A percentile compares a stretch with the other conserved stretches of the same genome.
These are phyloP conservation scores for Coemansia reversa DNA, from an alignment of 192 early-diverging fungal species.

Conservation along the genomic window DNA sequence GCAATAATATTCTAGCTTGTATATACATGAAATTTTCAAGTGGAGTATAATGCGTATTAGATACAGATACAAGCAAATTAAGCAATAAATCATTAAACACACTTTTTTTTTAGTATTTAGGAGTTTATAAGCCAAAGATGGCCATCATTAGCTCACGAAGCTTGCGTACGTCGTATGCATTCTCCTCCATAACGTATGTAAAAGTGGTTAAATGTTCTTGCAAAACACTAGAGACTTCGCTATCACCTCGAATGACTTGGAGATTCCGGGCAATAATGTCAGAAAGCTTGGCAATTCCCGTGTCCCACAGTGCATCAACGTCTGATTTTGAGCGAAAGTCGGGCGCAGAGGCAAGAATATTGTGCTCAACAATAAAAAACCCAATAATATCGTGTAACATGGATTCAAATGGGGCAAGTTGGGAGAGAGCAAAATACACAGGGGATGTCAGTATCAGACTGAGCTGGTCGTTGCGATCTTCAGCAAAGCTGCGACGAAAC, in stretches of 20 bases:
- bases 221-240: slow-evolving; percentile 70
- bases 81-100: too few species aligned
- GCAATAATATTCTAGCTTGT: too few species aligned
- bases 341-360: slow-evolving; percentile 80
- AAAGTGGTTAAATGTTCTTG: slow-evolving; percentile 79
- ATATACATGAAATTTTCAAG: too few species aligned
- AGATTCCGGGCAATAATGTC: slow-evolving; percentile 76
- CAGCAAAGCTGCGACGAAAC: slow-evolving; percentile 84
- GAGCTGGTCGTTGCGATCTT: slow-evolving; percentile 87
- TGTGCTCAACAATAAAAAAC: slow-evolving; percentile 94
- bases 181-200: slow-evolving; percentile 83
- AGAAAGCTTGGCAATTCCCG: slow-evolving; percentile 77
- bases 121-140: slow-evolving; percentile 28
- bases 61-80: too few species aligned
- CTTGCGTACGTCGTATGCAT: slow-evolving; percentile 49
- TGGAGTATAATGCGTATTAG: too few species aligned
- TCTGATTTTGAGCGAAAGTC: slow-evolving; percentile 85
- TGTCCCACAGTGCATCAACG: slow-evolving; percentile 89
- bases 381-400: slow-evolving; percentile 91
- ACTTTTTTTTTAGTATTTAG: not conserved
- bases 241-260: slow-evolving; percentile 74
- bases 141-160: slow-evolving; percentile 56
- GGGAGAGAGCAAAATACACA: slow-evolving; percentile 63
- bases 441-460: slow-evolving; percentile 76
- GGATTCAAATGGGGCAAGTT: slow-evolving; percentile 59